Base-by-base conservation (phyloP, 148 eudicot species). In the Diospyros kaki region DNA sequence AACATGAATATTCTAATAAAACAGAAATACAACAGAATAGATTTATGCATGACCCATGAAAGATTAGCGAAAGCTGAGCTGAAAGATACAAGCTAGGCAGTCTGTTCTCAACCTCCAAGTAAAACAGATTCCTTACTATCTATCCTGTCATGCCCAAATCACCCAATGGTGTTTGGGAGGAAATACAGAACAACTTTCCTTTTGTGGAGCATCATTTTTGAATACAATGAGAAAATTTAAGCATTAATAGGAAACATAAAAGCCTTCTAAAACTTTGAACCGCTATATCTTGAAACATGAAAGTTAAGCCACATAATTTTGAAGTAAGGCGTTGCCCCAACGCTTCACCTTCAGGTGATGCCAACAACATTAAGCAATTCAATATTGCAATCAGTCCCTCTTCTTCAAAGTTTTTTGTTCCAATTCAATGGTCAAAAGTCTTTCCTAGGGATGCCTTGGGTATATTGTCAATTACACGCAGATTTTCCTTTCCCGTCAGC, bases 1-100 rank as follows among this genome's bases (percentile, higher is more conserved):
- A 14, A 70, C 66, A 69, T 61, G 41, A 61, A 75, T 73, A 54
- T 52, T 51, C 59, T 64, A 67, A 4, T 38, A 58, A 59, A 12
- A 17, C 43, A 55, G 54, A 43, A 42, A 71, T n/a, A 11, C 41
- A 58, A 50, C 58, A 18, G 42, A 69, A 51, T 71, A 71, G 45
- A 38, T 28, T 44, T 53, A 63, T 5, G 45, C 74, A 59, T 48
- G 46, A 12, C 13, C 62, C 28, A 5, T 17, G 14, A 50, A 45
- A 50, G 66, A 40, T 13, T 2, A 28, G 9, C 50, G 58, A 38
- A 48, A 39, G 44, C 67, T 50, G 17, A 61, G 38, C 9, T 4
- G 40, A 61, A 28, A 61, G 10, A 38, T 13, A 9, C 67, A 28
- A 5, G 28, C 52, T 2, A 72, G n/a, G 9, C 6, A 69, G 52